Conservation (phyloP, 495 filamentous ascomycete genomes). For the Amphirosellinia nigrospora region DNA sequence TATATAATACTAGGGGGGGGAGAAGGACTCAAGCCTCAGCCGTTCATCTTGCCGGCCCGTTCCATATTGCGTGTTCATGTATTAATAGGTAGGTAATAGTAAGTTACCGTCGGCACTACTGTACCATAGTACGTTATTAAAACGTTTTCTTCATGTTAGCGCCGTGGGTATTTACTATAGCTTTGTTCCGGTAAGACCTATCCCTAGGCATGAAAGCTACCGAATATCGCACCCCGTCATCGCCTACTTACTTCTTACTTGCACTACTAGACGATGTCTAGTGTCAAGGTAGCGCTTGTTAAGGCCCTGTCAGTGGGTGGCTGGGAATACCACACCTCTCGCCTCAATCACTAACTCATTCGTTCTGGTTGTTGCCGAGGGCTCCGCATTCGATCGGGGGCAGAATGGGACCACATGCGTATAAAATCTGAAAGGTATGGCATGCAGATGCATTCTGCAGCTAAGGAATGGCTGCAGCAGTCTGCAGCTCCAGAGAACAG, state of each 20-base stretch:
- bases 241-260: not conserved
- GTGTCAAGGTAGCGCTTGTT: slow-evolving; percentile 13
- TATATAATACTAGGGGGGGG: not conserved
- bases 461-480: slow-evolving; percentile 29
- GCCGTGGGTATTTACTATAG: not conserved
- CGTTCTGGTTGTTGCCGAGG: slow-evolving; percentile 25
- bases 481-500: slow-evolving; percentile 21
- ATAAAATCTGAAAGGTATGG: slow-evolving; percentile 30
- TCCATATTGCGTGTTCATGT: slow-evolving; percentile 12
- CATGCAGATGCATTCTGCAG: slow-evolving; percentile 32
- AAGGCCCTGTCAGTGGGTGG: slow-evolving; percentile 20
- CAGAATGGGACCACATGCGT: slow-evolving; percentile 24
- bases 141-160: not conserved
- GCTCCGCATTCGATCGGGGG: slow-evolving; percentile 27
- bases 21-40: not conserved
- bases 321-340: slow-evolving; percentile 27
- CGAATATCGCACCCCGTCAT: not conserved
- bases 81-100: slow-evolving; percentile 4
- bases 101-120: not conserved
- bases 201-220: not conserved
- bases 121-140: not conserved
- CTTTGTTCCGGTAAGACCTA: not conserved
- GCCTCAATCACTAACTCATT: slow-evolving; percentile 18
- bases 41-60: slow-evolving; percentile 15
- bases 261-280: slow-evolving; percentile 1